Evolutionary conservation across 2,329 filamentous ascomycete genomes (phyloP).

Genomic region (Calcarisporium arbuscula): DNA sequence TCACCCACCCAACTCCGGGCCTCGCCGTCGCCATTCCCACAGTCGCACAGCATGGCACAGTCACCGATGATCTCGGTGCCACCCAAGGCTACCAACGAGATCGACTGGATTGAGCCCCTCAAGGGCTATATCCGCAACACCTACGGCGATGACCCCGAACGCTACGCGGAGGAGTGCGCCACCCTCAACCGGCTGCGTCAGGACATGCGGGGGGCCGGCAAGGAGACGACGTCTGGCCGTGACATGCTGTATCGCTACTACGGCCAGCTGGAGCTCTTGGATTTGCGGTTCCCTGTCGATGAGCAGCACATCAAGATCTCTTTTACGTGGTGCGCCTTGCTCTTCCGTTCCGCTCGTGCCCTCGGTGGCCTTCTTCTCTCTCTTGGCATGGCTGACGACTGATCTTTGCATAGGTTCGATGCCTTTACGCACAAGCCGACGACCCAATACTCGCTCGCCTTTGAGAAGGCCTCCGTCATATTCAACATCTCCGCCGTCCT

Average conservation of each 20-base stretch:
- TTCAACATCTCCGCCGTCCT: conserved; percentile 98
- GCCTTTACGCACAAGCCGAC: conserved; percentile 99
- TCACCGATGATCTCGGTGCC: conserved; percentile 94
- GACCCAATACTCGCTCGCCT: conserved; percentile 90
- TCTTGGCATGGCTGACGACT: background rate
- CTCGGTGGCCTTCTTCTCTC: background rate
- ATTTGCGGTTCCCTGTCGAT: conserved; percentile 92
- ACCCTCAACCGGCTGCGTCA: conserved; percentile 92
- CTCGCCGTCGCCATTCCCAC: conserved; percentile 4
- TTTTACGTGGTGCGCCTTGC: conserved; percentile 79
- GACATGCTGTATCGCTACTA: conserved; percentile 97
- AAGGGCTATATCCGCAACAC: conserved; percentile 90
- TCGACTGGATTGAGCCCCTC: conserved; percentile 91
- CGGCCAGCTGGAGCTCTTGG: conserved; percentile 89
- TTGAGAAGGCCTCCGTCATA: conserved; percentile 97
- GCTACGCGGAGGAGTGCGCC: conserved; percentile 90
- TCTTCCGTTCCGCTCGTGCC: background rate
- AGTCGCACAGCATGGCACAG: conserved; percentile 58
- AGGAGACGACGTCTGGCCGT: conserved; percentile 88
- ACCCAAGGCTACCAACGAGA: conserved; percentile 91
- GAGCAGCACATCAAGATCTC: conserved; percentile 99
- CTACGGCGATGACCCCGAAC: conserved; percentile 94
- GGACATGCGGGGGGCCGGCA: conserved; percentile 96
- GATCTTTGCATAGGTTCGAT: conserved; percentile 69
- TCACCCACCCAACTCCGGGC: conserved; percentile 3